Evolutionary conservation across 805 yeast genomes (phyloP).

Genomic region (Candida boleticola): DNA sequence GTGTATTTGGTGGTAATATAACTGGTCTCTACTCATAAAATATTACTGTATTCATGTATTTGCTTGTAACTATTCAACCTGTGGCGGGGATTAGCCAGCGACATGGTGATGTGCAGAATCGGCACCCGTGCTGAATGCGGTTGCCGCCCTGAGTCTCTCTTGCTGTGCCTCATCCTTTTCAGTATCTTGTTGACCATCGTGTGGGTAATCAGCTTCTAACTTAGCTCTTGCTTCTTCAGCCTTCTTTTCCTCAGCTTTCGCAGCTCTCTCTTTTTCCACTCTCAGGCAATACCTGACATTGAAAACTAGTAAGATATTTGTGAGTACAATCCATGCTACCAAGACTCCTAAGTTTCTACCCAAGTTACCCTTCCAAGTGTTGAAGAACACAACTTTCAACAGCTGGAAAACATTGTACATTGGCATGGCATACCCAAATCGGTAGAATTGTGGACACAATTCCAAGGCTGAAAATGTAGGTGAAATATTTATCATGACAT

Average conservation of each 20-base stretch:
- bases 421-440: constrained; percentile 37
- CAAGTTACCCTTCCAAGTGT: constrained; percentile 31
- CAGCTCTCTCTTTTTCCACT: constrained; percentile 1
- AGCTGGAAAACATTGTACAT: constrained; percentile 32
- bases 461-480: constrained; percentile 34
- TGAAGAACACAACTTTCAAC: constrained; percentile 30
- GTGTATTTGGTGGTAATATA: too few relatives aligned
- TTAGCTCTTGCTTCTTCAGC: too few relatives aligned
- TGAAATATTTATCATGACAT: constrained; percentile 27
- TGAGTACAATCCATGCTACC: constrained; percentile 26
- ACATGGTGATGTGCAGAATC: too few relatives aligned
- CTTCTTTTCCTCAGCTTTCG: constrained; percentile 5
- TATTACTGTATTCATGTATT: too few relatives aligned
- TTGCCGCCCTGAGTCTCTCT: too few relatives aligned
- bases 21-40: too few relatives aligned
- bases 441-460: constrained; percentile 28
- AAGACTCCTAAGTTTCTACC: constrained; percentile 30
- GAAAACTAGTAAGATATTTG: constrained; percentile 13
- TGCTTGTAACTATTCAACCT: too few relatives aligned
- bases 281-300: constrained; percentile 8
- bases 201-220: too few relatives aligned
- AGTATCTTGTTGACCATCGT: too few relatives aligned
- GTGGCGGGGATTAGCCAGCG: too few relatives aligned
- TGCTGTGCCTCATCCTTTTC: too few relatives aligned
- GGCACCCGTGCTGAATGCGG: too few relatives aligned